Evolutionary conservation across 1,284 basidiomycete species (phyloP).

Genomic region (Fistulinella cinereoalba): DNA sequence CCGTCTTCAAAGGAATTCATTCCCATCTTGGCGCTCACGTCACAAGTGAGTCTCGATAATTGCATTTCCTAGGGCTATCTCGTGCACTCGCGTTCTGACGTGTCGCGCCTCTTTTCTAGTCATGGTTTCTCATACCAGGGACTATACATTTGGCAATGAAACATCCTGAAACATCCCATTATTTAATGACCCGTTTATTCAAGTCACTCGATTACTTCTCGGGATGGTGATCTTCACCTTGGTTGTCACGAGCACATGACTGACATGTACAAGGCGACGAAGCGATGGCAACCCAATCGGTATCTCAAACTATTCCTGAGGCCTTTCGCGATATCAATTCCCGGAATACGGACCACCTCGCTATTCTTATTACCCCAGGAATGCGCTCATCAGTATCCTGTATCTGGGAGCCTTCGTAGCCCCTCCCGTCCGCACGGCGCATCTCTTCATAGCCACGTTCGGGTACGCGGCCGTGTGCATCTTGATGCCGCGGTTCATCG

Average conservation of each 20-base stretch:
- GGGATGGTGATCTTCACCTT: not conserved
- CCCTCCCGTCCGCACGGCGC: no score
- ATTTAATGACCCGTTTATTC: not conserved
- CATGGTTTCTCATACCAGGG: no score
- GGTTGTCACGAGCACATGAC: not conserved
- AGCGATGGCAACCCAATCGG: not conserved
- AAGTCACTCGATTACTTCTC: not conserved
- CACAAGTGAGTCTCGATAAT: not conserved
- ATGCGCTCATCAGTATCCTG: not conserved
- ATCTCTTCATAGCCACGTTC: no score
- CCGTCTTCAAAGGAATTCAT: not conserved
- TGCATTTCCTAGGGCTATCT: no score
- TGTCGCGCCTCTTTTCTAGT: no score
- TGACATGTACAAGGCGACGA: not conserved
- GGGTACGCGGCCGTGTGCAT: not conserved
- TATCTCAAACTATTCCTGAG: not conserved
- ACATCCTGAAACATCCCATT: no score
- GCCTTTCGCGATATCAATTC: not conserved
- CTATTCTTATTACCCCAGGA: not conserved
- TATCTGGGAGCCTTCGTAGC: not conserved
- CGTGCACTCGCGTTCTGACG: no score
- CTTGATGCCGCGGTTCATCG: not conserved
- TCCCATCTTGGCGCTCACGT: not conserved
- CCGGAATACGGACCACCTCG: not conserved
- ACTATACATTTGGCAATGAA: no score